Conservation (phyloP, 129 eudicot species). For the Rutidosis leptorrhynchoides region DNA sequence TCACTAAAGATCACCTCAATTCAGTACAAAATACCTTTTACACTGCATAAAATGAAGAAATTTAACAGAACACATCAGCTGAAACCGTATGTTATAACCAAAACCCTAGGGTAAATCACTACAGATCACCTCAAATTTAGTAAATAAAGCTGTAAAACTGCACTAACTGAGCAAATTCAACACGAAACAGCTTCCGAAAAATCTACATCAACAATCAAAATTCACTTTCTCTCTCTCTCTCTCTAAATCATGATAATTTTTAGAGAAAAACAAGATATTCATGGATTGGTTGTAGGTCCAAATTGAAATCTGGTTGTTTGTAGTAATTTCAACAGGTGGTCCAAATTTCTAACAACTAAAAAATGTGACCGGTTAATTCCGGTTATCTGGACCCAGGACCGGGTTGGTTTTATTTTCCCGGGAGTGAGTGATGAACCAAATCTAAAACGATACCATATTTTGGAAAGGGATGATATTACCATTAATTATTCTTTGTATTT, state of each 20-base stretch:
- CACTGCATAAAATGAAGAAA: conserved; percentile 15
- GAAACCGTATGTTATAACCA: too few relatives aligned
- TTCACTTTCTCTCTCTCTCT: conserved; percentile 29
- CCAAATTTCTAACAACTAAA: conserved; percentile 22
- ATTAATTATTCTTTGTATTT: too few relatives aligned
- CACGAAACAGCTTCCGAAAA: conserved; percentile 1
- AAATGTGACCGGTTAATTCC: conserved; percentile 34
- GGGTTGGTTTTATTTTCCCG: conserved; percentile 2
- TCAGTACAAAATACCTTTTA: conserved; percentile 14
- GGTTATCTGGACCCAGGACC: conserved; percentile 17
- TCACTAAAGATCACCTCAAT: conserved; percentile 25
- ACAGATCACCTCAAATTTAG: not conserved
- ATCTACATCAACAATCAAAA: conserved; percentile 22
- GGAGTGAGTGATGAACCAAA: too few relatives aligned
- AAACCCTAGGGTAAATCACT: not conserved
- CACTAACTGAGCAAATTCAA: conserved; percentile 2
- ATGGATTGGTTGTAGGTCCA: conserved; percentile 35
- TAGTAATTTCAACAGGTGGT: conserved; percentile 45
- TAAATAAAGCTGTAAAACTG: not conserved
- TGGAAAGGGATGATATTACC: too few relatives aligned
- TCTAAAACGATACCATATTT: too few relatives aligned
- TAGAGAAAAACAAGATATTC: conserved; percentile 28
- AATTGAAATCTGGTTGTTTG: conserved; percentile 18
- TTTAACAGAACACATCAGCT: conserved; percentile 1
- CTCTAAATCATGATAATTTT: conserved; percentile 26